Percentiles rank a stretch among this genome's conserved stretches.
Conservation (phyloP, 1,284 basidiomycete species). For the Trichosporon sp. region DNA sequence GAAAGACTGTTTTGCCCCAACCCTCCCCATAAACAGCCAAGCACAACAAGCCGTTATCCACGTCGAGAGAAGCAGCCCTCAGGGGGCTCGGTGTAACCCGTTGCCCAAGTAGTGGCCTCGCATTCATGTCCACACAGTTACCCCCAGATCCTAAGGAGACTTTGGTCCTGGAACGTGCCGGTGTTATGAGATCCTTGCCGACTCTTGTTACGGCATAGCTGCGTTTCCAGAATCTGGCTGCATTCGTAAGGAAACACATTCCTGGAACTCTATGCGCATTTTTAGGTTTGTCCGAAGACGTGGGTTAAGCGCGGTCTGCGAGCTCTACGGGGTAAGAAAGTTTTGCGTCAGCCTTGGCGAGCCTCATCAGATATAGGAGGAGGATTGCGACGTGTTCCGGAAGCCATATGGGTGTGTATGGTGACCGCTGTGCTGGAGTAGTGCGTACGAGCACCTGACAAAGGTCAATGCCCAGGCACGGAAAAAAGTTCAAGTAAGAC, state of each 20-base stretch:
- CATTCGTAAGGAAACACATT: background rate
- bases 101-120: background rate
- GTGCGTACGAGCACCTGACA: background rate
- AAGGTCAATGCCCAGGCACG: too few relatives aligned
- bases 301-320: background rate
- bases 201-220: background rate
- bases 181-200: background rate
- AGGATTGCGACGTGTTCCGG: background rate
- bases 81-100: background rate
- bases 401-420: background rate
- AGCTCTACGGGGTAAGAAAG: background rate
- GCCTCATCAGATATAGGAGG: background rate
- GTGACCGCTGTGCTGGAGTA: background rate
- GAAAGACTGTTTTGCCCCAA: background rate
- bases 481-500: too few relatives aligned
- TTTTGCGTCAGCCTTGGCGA: background rate
- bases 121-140: background rate
- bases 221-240: background rate
- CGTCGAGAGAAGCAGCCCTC: background rate
- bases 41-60: background rate
- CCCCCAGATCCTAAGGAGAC: background rate
- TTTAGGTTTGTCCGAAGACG: constrained; percentile 6
- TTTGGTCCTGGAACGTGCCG: background rate
- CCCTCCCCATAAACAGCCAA: background rate
- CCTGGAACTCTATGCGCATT: background rate